Evolutionary conservation across 2,329 filamentous ascomycete species (phyloP).

Genomic region (Fusarium acutatum): DNA sequence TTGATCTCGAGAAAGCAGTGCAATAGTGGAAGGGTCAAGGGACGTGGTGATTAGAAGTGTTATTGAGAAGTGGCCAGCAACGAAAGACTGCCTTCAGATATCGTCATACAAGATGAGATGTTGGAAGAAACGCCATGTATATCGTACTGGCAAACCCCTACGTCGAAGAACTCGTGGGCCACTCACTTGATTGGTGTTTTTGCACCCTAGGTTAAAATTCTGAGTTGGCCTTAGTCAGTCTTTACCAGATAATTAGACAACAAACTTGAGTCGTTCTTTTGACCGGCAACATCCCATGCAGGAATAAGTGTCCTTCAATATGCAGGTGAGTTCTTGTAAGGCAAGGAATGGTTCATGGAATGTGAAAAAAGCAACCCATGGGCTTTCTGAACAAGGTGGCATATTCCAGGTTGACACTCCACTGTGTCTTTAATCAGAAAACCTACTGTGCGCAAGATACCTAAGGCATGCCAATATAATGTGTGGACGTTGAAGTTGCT

Average conservation of each 20-base stretch:
- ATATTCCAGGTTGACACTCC: neutral
- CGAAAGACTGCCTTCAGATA: neutral
- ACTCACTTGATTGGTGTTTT: constrained; percentile 30
- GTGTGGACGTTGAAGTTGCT: neutral
- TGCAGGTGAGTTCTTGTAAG: neutral
- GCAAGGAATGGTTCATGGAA: constrained; percentile 4
- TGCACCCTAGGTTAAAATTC: constrained; percentile 20
- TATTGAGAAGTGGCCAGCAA: constrained; percentile 8
- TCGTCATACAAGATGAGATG: constrained; percentile 8
- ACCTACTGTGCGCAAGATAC: neutral
- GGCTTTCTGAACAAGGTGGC: neutral
- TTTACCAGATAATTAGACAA: constrained; percentile 34
- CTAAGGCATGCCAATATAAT: neutral
- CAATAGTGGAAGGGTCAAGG: constrained; percentile 28
- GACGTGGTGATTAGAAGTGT: constrained; percentile 7
- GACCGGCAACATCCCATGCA: neutral
- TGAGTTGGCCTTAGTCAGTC: constrained; percentile 39
- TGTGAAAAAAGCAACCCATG: neutral
- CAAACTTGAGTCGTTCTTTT: constrained; percentile 39
- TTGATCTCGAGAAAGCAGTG: constrained; percentile 40
- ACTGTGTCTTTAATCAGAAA: neutral
- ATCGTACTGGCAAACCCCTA: constrained; percentile 9
- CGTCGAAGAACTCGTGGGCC: constrained; percentile 7
- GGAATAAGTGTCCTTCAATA: neutral
- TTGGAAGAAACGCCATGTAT: constrained; percentile 9